A percentile compares a stretch with the other conserved stretches of the same genome.
Evolutionary conservation across 164 flowering plant species (phyloP).

Genomic region (Brasenia schreberi): DNA sequence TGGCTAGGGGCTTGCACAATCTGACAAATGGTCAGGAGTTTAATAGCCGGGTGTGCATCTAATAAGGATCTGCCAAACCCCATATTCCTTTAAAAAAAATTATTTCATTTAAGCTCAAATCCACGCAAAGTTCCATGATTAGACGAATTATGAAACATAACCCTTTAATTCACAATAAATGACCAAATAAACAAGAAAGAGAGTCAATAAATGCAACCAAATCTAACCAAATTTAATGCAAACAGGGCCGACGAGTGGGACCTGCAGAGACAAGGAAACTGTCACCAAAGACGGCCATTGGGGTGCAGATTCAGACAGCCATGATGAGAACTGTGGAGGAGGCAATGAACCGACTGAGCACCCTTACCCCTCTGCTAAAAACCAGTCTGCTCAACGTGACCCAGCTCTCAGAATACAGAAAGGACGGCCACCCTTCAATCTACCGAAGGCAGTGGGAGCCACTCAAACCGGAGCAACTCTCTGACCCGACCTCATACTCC

Average conservation of each 20-base stretch:
- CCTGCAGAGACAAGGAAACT: neutral
- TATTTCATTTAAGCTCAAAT: neutral
- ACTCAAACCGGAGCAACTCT: conserved; percentile 53
- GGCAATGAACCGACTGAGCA: conserved; percentile 16
- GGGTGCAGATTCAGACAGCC: conserved; percentile 31
- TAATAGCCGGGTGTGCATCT: too few species aligned
- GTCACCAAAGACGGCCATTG: conserved; percentile 17
- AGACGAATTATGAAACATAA: too few species aligned
- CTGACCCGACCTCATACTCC: conserved; percentile 67
- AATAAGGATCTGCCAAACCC: neutral
- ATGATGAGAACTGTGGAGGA: conserved; percentile 37
- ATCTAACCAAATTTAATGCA: neutral
- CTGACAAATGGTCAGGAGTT: too few species aligned
- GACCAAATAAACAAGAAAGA: neutral
- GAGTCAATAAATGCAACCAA: neutral
- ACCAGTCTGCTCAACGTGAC: conserved; percentile 76
- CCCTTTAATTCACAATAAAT: too few species aligned
- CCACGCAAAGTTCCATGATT: neutral
- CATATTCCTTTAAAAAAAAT: too few species aligned
- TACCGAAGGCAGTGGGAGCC: conserved; percentile 93
- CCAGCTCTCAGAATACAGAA: conserved; percentile 70
- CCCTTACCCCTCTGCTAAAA: conserved; percentile 6
- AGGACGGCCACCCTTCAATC: conserved; percentile 79
- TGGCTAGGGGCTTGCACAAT: too few species aligned
- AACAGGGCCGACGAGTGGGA: neutral